These are phyloP conservation scores for Adansonia gregorii DNA, from an alignment of 441 rosid genomes.

Conservation along the genomic window DNA sequence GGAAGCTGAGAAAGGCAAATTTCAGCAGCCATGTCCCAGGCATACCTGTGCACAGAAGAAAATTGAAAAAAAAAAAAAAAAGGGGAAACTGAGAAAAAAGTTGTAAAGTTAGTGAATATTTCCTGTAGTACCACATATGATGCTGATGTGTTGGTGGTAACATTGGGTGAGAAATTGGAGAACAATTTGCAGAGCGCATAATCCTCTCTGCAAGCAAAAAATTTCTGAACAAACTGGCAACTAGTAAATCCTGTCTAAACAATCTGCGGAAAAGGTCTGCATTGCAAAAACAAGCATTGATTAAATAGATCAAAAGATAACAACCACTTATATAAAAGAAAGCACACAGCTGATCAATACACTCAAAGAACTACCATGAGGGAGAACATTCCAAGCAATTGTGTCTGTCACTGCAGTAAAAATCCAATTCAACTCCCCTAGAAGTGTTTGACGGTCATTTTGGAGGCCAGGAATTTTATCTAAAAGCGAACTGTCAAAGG, in stretches of 20 bases:
- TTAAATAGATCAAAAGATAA: slow-evolving; percentile 31
- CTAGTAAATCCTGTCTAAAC: slow-evolving; percentile 96
- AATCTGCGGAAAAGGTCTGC: slow-evolving; percentile 95
- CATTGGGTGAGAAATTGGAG: slow-evolving; percentile 93
- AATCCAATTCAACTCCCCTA: slow-evolving; percentile 99
- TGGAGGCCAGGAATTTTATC: slow-evolving; percentile 99
- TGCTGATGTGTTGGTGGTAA: slow-evolving; percentile 99
- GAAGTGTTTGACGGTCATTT: slow-evolving; percentile 95
- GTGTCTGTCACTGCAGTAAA: slow-evolving; percentile 99
- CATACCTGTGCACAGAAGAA: slow-evolving; percentile 70
- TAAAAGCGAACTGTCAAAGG: slow-evolving; percentile 78
- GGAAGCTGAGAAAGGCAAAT: slow-evolving; percentile 99
- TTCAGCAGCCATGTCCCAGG: slow-evolving; percentile 99
- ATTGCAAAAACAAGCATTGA: slow-evolving; percentile 36
- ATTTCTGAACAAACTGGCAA: slow-evolving; percentile 95
- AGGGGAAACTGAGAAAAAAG: slow-evolving; percentile 20
- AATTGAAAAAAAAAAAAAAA: slow-evolving; percentile 21
- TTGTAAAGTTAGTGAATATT: slow-evolving; percentile 31
- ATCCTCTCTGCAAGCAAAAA: slow-evolving; percentile 98
- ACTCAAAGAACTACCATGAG: slow-evolving; percentile 71
- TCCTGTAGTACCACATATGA: slow-evolving; percentile 89
- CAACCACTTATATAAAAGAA: slow-evolving; percentile 25
- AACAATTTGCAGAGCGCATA: slow-evolving; percentile 99
- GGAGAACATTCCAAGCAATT: slow-evolving; percentile 99
- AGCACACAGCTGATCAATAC: slow-evolving; percentile 11